phyloP scores from a whole-genome alignment of 306 rosid species.

The Luffa acutangula region DNA sequence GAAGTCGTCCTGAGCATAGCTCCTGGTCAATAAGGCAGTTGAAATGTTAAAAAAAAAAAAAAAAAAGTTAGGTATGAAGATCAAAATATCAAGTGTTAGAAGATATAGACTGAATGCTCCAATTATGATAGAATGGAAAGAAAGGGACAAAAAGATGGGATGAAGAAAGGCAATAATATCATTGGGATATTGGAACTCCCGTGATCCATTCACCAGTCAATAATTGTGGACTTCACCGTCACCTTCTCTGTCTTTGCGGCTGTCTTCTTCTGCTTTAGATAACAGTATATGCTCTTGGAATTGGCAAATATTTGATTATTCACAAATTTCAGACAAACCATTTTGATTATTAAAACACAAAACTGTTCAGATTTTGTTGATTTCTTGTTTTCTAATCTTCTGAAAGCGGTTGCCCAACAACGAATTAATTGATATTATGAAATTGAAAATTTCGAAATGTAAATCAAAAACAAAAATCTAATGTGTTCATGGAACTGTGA shows the following conservation, averaged over 20 bases:
- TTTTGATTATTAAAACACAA: too few relatives aligned
- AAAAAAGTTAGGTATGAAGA: too few relatives aligned
- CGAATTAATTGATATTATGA: neutral
- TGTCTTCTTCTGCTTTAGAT: neutral
- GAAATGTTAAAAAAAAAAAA: too few relatives aligned
- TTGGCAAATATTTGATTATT: neutral
- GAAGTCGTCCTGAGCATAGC: too few relatives aligned
- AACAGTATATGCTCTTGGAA: neutral
- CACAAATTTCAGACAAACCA: neutral
- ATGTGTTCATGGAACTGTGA: neutral
- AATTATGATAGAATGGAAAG: too few relatives aligned
- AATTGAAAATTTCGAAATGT: neutral
- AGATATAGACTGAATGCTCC: too few relatives aligned
- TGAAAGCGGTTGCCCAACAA: neutral
- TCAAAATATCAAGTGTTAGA: too few relatives aligned
- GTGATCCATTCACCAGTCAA: neutral
- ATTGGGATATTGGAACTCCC: neutral
- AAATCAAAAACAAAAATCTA: neutral
- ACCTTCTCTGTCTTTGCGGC: neutral
- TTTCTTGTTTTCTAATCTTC: too few relatives aligned
- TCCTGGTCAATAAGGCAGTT: too few relatives aligned
- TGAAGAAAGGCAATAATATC: neutral
- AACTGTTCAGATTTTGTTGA: too few relatives aligned
- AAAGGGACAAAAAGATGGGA: neutral
- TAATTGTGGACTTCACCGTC: neutral